phyloP scores from a whole-genome alignment of 257 asterid genomes.

The Lycium ferocissimum region DNA sequence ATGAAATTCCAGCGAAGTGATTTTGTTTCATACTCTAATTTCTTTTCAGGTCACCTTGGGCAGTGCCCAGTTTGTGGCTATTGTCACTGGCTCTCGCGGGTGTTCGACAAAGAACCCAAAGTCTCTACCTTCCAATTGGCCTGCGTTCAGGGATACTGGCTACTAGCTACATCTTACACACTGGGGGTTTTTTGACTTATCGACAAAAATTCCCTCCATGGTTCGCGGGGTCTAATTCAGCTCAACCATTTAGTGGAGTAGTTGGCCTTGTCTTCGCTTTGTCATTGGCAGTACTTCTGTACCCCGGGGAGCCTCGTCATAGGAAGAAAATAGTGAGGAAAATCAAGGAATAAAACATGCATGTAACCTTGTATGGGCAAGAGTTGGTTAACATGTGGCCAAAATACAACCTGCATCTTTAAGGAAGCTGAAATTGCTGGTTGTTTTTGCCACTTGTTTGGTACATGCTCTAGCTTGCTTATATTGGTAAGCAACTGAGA shows the following conservation, averaged over 20 bases:
- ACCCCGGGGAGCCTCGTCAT: constrained; percentile 50
- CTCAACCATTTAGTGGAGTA: constrained; percentile 87
- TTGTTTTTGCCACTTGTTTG: constrained; percentile 13
- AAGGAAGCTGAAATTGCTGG: not conserved
- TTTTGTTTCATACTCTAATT: not conserved
- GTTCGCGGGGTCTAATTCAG: constrained; percentile 72
- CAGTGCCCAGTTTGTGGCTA: constrained; percentile 86
- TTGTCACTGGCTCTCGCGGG: constrained; percentile 83
- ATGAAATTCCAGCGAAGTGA: not conserved
- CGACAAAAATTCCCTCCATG: constrained; percentile 61
- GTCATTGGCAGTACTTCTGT: constrained; percentile 59
- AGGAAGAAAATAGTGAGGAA: constrained; percentile 43
- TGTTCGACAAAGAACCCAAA: constrained; percentile 67
- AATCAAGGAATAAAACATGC: constrained; percentile 42
- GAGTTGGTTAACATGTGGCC: not conserved
- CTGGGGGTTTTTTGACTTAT: constrained; percentile 63
- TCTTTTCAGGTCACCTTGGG: constrained; percentile 71
- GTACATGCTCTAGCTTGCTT: not conserved
- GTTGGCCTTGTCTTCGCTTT: constrained; percentile 69
- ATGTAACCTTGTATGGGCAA: not conserved
- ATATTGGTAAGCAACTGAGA: not conserved
- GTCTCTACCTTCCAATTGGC: constrained; percentile 85
- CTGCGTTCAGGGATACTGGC: constrained; percentile 82
- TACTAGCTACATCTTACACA: constrained; percentile 62
- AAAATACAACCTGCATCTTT: constrained; percentile 5